Evolutionary conservation across 768 basidiomycete genomes (phyloP).

Genomic region (Rhodosporidiobolus sp.): DNA sequence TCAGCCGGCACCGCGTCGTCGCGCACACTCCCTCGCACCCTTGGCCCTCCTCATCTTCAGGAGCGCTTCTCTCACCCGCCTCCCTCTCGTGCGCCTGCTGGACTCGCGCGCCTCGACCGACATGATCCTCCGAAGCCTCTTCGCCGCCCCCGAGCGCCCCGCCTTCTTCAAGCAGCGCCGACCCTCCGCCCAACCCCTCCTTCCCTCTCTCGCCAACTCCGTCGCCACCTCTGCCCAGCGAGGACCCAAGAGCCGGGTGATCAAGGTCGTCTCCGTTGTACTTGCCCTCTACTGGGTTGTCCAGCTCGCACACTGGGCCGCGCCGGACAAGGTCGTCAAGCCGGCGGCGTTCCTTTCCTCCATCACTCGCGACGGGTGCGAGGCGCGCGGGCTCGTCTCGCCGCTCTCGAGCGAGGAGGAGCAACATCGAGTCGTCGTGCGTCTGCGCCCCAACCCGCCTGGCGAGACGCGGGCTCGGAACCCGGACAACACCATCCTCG

Average conservation of each 20-base stretch:
- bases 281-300: too few relatives aligned
- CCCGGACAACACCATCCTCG: slow-evolving; percentile 23
- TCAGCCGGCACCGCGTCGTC: too few relatives aligned
- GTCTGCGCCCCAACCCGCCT: not conserved
- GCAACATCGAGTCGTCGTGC: slow-evolving; percentile 13
- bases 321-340: too few relatives aligned
- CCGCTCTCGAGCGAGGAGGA: not conserved
- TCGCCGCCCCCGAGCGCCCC: not conserved
- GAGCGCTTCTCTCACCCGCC: not conserved
- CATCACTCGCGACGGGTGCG: not conserved
- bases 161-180: not conserved
- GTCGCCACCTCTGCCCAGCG: not conserved
- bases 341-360: not conserved
- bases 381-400: not conserved
- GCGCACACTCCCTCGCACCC: too few relatives aligned
- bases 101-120: not conserved
- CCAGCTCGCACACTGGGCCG: too few relatives aligned
- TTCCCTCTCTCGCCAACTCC: not conserved
- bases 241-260: too few relatives aligned
- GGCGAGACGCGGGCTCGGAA: not conserved
- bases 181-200: not conserved
- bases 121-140: not conserved
- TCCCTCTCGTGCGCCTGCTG: not conserved
- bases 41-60: not conserved
- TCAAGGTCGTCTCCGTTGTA: too few relatives aligned